phyloP scores from a whole-genome alignment of 2,329 filamentous ascomycete species.

The Aspergillus tanneri region DNA sequence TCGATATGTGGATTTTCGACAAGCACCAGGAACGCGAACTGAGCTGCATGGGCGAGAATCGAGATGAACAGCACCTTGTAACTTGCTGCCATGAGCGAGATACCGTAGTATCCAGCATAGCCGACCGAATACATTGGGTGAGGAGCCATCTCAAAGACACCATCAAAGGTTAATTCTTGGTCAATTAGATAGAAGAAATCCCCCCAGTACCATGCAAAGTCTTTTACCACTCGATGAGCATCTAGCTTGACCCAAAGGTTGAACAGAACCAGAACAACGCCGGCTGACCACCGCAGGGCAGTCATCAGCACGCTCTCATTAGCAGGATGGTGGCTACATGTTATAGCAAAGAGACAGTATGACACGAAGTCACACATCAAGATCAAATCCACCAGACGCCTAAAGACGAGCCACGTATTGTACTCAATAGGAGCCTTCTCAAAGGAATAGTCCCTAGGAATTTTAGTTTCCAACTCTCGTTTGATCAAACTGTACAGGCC shows the following conservation, averaged over 20 bases:
- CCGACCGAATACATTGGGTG: slow-evolving; percentile 99
- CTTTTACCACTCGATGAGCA: slow-evolving; percentile 95
- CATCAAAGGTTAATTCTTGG: slow-evolving; percentile 95
- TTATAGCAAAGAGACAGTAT: slow-evolving; percentile 92
- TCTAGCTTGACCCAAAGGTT: slow-evolving; percentile 99
- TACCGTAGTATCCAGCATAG: slow-evolving; percentile 96
- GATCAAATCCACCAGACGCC: slow-evolving; percentile 91
- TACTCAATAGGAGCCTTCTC: slow-evolving; percentile 93
- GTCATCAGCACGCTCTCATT: slow-evolving; percentile 71
- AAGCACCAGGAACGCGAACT: slow-evolving; percentile 86
- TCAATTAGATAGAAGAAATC: slow-evolving; percentile 99
- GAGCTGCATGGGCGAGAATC: slow-evolving; percentile 87
- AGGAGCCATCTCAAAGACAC: slow-evolving; percentile 97
- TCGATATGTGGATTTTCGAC: slow-evolving; percentile 98
- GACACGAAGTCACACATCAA: slow-evolving; percentile 98
- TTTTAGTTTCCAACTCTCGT: slow-evolving; percentile 88
- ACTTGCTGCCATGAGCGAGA: slow-evolving; percentile 96
- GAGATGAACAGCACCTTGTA: slow-evolving; percentile 98
- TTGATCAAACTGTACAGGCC: slow-evolving; percentile 82
- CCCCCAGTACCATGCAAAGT: slow-evolving; percentile 99
- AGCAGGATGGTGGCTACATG: slow-evolving; percentile 73
- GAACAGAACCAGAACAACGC: slow-evolving; percentile 79
- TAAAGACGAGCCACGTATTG: slow-evolving; percentile 98
- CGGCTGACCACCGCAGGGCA: slow-evolving; percentile 72
- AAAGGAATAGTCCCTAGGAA: slow-evolving; percentile 89